Percentiles rank a stretch among this genome's conserved stretches.
Conservation (phyloP, 1,284 basidiomycete genomes). For the Calocybe gambosa region DNA sequence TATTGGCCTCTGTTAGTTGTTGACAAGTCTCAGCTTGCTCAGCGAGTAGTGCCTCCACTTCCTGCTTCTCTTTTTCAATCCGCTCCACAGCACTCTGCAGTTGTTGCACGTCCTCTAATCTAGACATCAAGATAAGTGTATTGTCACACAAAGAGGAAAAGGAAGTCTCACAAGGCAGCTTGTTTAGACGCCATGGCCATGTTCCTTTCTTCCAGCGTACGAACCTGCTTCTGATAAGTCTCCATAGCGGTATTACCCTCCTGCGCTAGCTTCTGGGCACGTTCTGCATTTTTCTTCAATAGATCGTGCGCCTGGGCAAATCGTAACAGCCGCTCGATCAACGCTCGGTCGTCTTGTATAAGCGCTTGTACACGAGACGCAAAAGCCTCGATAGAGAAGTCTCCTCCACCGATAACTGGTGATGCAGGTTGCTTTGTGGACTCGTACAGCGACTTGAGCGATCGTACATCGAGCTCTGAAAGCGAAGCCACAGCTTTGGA, state of each 20-base stretch:
- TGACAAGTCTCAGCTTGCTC: slow-evolving; percentile 66
- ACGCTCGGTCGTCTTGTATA: slow-evolving; percentile 71
- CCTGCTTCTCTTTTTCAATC: slow-evolving; percentile 54
- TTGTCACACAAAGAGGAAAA: slow-evolving; percentile 4
- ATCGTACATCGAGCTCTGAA: slow-evolving; percentile 74
- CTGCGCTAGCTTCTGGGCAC: slow-evolving; percentile 83
- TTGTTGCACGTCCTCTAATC: slow-evolving; percentile 64
- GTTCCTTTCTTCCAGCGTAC: slow-evolving; percentile 71
- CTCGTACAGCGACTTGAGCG: slow-evolving; percentile 70
- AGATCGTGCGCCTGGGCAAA: slow-evolving; percentile 84
- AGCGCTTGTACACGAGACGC: slow-evolving; percentile 71
- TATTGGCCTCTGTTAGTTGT: slow-evolving; percentile 74
- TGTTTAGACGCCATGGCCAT: slow-evolving; percentile 43
- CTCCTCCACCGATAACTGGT: slow-evolving; percentile 25
- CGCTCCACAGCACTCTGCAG: slow-evolving; percentile 60
- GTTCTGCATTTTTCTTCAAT: slow-evolving; percentile 84
- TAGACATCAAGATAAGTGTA: slow-evolving; percentile 23
- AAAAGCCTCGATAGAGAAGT: slow-evolving; percentile 70
- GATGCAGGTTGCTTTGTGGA: slow-evolving; percentile 29
- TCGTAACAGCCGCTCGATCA: slow-evolving; percentile 78
- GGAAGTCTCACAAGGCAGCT: slow-evolving; percentile 46
- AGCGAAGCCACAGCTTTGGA: slow-evolving; percentile 43
- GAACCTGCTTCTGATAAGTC: slow-evolving; percentile 85
- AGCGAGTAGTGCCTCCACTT: slow-evolving; percentile 63
- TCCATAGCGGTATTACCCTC: slow-evolving; percentile 73